Evolutionary conservation across 768 basidiomycete genomes (phyloP), one percentile per base, ranked within the genome.

Genomic region (Cystofilobasidium macerans): DNA sequence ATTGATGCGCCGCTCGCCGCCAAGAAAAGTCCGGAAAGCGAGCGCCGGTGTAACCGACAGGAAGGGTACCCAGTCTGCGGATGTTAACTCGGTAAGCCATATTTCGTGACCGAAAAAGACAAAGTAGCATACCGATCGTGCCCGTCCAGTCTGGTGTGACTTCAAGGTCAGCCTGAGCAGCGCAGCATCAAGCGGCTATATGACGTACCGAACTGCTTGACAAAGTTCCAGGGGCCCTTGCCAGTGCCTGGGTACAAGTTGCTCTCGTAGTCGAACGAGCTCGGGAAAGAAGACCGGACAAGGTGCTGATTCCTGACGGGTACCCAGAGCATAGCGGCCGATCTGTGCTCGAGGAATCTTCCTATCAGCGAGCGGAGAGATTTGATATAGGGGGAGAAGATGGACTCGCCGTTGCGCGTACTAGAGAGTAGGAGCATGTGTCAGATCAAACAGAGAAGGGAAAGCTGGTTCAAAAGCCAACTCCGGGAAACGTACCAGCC

Each of bases 1-100:
- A 18, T 28, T 68, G 48, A 68, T 68, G 13, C 35, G 26, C 20
- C 40, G 6, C 57, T 68, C 67, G 35, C 67, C 67, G 14, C 67
- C 67, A 3, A 68, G 56, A 24, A 47, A 51, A 1, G 54, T 33
- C 3, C 67, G 61, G 57, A 68, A 68, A 32, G 62, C 40, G 26
- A 68, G 43, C 3, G 67, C 67, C n/a, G 67, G 45, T 18, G 56
- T 54, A 56, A 68, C 51, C 13, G 67, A 68, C 7, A 68, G 57
- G 45, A 51, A 51, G 3, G 67, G 67, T 6, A 54, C 59, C 51
- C 35, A 61, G 51, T 67, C 64, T 63, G 62, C n/a, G 2, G 30
- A 36, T 18, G 6, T 18, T 6, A 33, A 12, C 11, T 22, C 9
- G 22, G 8, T 22, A 8, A 28, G 48, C 22, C 48, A 51, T 2